Evolutionary conservation across 1,139 yeast species (phyloP), one percentile per base, ranked within the genome.

Genomic region (Candida sanyaensis): DNA sequence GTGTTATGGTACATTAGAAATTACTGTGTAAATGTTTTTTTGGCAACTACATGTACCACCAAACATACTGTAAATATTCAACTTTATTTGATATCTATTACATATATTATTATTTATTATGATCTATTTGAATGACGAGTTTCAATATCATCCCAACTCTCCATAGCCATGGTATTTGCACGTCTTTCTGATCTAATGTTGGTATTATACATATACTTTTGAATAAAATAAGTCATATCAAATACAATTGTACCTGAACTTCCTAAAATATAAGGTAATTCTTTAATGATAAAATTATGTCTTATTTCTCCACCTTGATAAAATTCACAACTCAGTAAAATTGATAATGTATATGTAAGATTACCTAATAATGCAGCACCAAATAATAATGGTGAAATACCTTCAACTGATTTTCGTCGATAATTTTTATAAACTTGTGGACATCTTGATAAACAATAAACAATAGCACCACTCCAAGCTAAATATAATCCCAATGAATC

Each of bases 341-440:
- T 85, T 2, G 96, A 88, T 11, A 84, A 56, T 0, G 96, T 83
- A 64, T 92, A 93, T 3, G 90, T 80, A n/a, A 86, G 56, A 63
- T 93, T 93, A 3, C 97, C 97, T 36, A 80, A 54, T 39, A 92
- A 71, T 1, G 97, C 96, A 21, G 95, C 84, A 4, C 81, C 78
- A 62, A 93, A 90, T 32, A 92, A 73, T 49, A 88, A 68, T 30
- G 95, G 86, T 2, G 96, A 86, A 1, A 91, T 73, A 3, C 97
- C 98, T 39, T 84, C 85, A 0, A 96, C 93, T 4, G 96, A 86
- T 60, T 86, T 85, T 42, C 96, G 73, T 51, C 71, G 63, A 62
- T 83, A 84, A 67, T 92, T 92, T 58, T 88, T 88, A 63, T 78
- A 70, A 41, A 92, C 69, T 62, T 92, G 99, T 0, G 99, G 99